phyloP scores from a whole-genome alignment of 768 basidiomycete genomes.

The Serendipita sp. region DNA sequence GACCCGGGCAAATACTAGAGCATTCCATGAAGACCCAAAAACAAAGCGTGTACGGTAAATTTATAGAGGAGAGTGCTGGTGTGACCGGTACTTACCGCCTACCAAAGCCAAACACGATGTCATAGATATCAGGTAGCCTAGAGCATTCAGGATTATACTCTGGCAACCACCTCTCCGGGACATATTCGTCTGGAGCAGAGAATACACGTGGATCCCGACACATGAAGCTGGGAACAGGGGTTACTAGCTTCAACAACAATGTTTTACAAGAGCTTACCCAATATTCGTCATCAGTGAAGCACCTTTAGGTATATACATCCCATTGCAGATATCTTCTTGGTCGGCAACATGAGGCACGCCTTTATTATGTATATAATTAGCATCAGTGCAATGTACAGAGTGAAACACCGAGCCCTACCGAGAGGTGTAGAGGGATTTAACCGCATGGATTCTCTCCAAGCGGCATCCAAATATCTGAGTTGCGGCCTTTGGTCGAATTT shows the following conservation, averaged over 20 bases:
- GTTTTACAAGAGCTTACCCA: neutral
- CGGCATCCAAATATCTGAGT: constrained; percentile 11
- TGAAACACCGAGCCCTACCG: neutral
- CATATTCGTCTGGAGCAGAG: neutral
- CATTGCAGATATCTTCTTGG: neutral
- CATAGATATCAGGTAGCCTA: neutral
- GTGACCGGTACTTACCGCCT: neutral
- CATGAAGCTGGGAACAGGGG: neutral
- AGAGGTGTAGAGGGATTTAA: neutral
- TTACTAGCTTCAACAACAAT: neutral
- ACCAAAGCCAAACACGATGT: constrained; percentile 1
- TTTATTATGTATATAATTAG: neutral
- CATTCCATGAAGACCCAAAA: neutral
- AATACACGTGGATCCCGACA: neutral
- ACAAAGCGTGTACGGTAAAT: neutral
- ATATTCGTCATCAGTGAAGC: constrained; percentile 1
- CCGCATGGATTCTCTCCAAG: constrained; percentile 5
- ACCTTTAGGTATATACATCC: constrained; percentile 13
- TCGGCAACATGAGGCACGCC: neutral
- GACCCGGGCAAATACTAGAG: neutral
- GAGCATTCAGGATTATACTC: neutral
- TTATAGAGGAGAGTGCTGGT: too few species aligned
- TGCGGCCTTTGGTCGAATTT: constrained; percentile 9
- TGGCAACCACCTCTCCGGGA: neutral
- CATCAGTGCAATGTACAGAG: neutral